Percentiles rank a stretch among this genome's conserved stretches.
Conservation (phyloP, 345 rosid species). For the Adansonia digitata region DNA sequence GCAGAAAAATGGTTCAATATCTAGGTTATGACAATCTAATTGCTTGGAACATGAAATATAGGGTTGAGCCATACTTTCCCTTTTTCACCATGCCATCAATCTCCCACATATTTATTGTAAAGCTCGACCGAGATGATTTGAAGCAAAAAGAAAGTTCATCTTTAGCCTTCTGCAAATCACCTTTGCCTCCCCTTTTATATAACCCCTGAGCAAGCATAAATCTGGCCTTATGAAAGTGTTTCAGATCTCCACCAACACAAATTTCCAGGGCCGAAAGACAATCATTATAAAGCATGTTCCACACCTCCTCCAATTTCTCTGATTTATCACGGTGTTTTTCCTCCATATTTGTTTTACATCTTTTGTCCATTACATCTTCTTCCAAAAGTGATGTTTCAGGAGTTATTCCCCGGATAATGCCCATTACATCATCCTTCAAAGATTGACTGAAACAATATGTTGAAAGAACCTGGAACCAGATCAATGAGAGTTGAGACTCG, state of each 20-base stretch:
- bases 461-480: slow-evolving; percentile 53
- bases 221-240: slow-evolving; percentile 98
- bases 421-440: slow-evolving; percentile 49
- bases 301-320: slow-evolving; percentile 52
- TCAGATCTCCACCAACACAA: slow-evolving; percentile 93
- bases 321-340: slow-evolving; percentile 39
- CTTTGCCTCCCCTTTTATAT: slow-evolving; percentile 58
- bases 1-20: not conserved
- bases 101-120: slow-evolving; percentile 99
- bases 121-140: slow-evolving; percentile 84
- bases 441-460: slow-evolving; percentile 56
- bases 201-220: slow-evolving; percentile 90
- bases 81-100: slow-evolving; percentile 96
- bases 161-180: slow-evolving; percentile 87
- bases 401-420: slow-evolving; percentile 39
- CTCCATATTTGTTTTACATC: slow-evolving; percentile 31
- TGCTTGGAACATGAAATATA: not conserved
- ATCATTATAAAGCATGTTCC: slow-evolving; percentile 85
- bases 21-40: slow-evolving; percentile 3
- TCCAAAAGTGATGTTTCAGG: slow-evolving; percentile 36
- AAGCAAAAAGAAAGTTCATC: slow-evolving; percentile 94
- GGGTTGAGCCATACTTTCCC: slow-evolving; percentile 57
- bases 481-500: slow-evolving; percentile 20
- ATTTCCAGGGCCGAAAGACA: slow-evolving; percentile 81
- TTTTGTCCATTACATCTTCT: slow-evolving; percentile 37